Evolutionary conservation across 2,329 filamentous ascomycete genomes (phyloP), one percentile per base, ranked within the genome.

Genomic region (Nectriaceae sp.): DNA sequence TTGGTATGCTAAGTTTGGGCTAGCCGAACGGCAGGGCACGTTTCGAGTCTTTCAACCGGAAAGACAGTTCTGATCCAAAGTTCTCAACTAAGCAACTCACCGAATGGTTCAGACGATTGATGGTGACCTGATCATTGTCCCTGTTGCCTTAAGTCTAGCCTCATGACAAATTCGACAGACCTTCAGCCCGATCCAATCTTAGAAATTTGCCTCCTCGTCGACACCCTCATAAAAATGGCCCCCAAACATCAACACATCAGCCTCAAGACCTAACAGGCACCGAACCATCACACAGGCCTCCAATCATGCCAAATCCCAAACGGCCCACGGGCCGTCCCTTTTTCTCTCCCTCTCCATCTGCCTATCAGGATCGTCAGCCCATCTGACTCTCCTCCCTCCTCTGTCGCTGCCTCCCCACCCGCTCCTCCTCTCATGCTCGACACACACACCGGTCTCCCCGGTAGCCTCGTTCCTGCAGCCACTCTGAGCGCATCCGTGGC

Each of bases 401-500:
- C 37, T 40, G 22, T 20, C 43, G 40, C 31, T 0, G 4, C 18
- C 24, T 40, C 37, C 40, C n/a, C 11, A 18, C 22, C 24, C 21
- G 20, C 21, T 3, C 29, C 33, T 44, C 29, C 22, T 16, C 15
- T 48, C 20, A 21, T 29, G 38, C 4, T 20, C 43, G 21, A 49
- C 35, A 21, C 56, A 62, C 49, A 44, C 54, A 13, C 35, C 44
- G 15, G 53, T 52, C 13, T 45, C 54, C 18, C 41, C 46, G 16
- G 18, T 11, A 20, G 42, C 46, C 36, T 43, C 45, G 36, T 52
- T 52, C 15, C 36, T 24, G 40, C 63, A 65, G n/a, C 51, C 53
- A 6, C 45, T 20, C 11, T 49, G 40, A 6, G 40, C 44, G 20
- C 63, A 65, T 11, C 46, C 42, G 41, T 65, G 63, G 0, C 42